Evolutionary conservation across 1,139 yeast genomes (phyloP).

Genomic region (Sugiyamaella neomexicana): DNA sequence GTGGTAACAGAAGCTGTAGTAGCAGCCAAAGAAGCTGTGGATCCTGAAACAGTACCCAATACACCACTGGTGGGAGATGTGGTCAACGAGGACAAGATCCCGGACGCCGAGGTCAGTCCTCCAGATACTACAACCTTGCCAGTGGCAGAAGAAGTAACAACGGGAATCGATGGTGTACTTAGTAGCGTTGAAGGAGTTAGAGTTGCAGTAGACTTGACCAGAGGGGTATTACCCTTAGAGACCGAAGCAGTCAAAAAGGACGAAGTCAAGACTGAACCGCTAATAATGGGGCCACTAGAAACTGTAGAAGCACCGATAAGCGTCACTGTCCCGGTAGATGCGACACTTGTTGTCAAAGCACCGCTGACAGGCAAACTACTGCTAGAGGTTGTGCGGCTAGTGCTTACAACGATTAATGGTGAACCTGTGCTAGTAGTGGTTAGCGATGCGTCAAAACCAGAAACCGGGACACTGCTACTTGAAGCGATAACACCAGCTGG

Average conservation of each 20-base stretch:
- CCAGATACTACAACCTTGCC: not conserved
- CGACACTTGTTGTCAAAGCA: not conserved
- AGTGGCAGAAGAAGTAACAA: not conserved
- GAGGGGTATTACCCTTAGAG: not conserved
- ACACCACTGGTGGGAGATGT: constrained; percentile 22
- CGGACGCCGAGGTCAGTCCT: not conserved
- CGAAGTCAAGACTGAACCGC: not conserved
- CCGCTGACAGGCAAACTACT: not conserved
- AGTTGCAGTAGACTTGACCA: constrained; percentile 14
- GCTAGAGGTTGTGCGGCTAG: not conserved
- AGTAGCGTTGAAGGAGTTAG: constrained; percentile 13
- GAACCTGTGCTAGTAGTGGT: constrained; percentile 11
- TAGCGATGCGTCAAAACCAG: not conserved
- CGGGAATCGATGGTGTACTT: not conserved
- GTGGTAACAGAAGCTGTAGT: constrained; percentile 25
- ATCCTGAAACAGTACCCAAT: constrained; percentile 7
- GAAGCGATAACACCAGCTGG: not conserved
- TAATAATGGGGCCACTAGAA: not conserved
- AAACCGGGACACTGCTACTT: constrained; percentile 1
- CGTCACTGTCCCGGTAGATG: constrained; percentile 2
- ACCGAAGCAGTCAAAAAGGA: not conserved
- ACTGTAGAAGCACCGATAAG: not conserved
- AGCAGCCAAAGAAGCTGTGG: not conserved
- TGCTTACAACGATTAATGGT: constrained; percentile 7
- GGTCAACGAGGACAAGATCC: constrained; percentile 1